Conservation (phyloP, 768 basidiomycete species). For the Agaricus blazei region DNA sequence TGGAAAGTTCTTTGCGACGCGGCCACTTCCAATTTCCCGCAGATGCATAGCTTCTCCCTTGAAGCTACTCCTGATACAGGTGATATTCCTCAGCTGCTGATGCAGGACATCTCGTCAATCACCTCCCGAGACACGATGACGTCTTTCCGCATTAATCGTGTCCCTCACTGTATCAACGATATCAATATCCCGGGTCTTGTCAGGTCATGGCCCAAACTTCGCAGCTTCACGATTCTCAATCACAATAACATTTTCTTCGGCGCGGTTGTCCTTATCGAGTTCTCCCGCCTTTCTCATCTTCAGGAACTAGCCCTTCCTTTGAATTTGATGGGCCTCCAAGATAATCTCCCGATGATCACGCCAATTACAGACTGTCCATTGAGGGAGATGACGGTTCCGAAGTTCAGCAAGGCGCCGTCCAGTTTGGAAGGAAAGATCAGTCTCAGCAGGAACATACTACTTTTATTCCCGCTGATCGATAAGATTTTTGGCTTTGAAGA, state of each 20-base stretch:
- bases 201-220: background rate
- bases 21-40: background rate
- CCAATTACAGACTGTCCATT: background rate
- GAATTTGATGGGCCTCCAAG: background rate
- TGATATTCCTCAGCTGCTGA: background rate
- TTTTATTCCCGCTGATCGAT: constrained; percentile 2
- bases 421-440: background rate
- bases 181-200: background rate
- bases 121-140: background rate
- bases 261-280: background rate
- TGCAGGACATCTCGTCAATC: constrained; percentile 1
- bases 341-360: background rate
- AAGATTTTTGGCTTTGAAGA: background rate
- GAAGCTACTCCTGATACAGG: background rate
- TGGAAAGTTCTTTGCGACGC: constrained; percentile 3
- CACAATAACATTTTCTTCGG: background rate
- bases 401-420: background rate
- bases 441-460: background rate
- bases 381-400: background rate
- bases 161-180: constrained; percentile 4
- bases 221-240: background rate
- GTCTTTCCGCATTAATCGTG: background rate
- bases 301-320: background rate
- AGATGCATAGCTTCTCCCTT: background rate
- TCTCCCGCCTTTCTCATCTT: background rate